These are phyloP conservation scores for Nicotiana obtusifolia DNA, from an alignment of 257 asterid genomes.

Conservation along the genomic window DNA sequence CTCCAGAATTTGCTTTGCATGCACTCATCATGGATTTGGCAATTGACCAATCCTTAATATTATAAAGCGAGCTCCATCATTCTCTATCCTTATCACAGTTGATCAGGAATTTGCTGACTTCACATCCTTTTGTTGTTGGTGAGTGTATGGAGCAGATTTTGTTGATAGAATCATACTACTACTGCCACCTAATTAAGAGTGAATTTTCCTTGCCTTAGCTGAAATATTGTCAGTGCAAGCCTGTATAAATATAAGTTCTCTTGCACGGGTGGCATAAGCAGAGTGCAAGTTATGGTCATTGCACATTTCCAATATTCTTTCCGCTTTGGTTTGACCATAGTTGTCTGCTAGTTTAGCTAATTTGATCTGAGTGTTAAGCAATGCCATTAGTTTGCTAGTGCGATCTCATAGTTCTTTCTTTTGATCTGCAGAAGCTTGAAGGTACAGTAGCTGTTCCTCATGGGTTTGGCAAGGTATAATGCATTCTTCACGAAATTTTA, in stretches of 20 bases:
- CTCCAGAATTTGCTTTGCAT: neutral
- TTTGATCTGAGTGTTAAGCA: neutral
- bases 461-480: conserved; percentile 83
- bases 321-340: neutral
- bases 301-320: neutral
- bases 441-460: conserved; percentile 85
- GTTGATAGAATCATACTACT: neutral
- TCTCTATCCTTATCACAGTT: neutral
- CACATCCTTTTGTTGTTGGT: neutral
- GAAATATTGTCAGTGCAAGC: neutral
- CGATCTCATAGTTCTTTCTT: neutral
- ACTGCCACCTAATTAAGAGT: neutral
- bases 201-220: neutral
- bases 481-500: neutral
- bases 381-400: neutral
- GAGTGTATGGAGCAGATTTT: neutral
- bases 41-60: neutral
- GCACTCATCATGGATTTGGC: neutral
- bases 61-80: neutral
- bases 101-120: neutral
- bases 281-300: neutral
- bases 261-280: neutral
- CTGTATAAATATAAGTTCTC: neutral
- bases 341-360: neutral
- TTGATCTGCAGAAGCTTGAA: conserved; percentile 66